A percentile compares a stretch with the other conserved stretches of the same genome.
phyloP scores from a whole-genome alignment of 805 yeast species.

The Wickerhamomyces silvicola region DNA sequence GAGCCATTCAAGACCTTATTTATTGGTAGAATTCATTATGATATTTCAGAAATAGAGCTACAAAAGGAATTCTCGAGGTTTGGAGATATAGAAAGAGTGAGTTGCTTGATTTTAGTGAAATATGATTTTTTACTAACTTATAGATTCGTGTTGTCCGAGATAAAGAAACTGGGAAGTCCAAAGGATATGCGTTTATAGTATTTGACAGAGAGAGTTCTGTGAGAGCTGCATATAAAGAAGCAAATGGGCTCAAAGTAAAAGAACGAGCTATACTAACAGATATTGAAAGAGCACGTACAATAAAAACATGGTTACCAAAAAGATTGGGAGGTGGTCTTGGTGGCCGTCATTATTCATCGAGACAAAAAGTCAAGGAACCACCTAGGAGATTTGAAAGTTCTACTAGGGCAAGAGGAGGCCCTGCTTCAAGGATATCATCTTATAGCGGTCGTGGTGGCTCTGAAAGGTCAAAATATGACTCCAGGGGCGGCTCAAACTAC shows the following conservation, averaged over 20 bases:
- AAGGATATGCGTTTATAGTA: conserved; percentile 82
- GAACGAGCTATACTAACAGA: conserved; percentile 61
- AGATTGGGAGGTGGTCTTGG: conserved; percentile 92
- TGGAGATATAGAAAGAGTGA: conserved; percentile 63
- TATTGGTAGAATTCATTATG: conserved; percentile 64
- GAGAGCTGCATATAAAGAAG: conserved; percentile 51
- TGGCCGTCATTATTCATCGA: conserved; percentile 59
- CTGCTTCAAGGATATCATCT: neutral
- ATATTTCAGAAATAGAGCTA: conserved; percentile 60
- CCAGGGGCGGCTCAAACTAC: conserved; percentile 2
- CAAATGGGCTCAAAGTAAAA: conserved; percentile 45
- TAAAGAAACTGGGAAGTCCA: conserved; percentile 43
- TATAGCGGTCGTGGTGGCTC: conserved; percentile 1
- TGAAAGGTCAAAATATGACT: conserved; percentile 1
- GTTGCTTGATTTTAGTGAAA: conserved; percentile 13
- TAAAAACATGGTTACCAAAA: conserved; percentile 64
- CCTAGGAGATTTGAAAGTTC: conserved; percentile 3
- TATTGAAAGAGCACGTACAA: conserved; percentile 61
- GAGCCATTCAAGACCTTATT: conserved; percentile 80
- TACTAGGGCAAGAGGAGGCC: conserved; percentile 7
- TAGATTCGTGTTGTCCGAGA: conserved; percentile 50
- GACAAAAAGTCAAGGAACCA: conserved; percentile 12
- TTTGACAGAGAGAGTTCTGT: conserved; percentile 59
- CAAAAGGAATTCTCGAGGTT: conserved; percentile 52
- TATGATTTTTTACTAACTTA: neutral